Percentiles rank a stretch among this genome's conserved stretches.
Evolutionary conservation across 768 basidiomycete species (phyloP).

Genomic region (Sporobolomyces pararoseus): DNA sequence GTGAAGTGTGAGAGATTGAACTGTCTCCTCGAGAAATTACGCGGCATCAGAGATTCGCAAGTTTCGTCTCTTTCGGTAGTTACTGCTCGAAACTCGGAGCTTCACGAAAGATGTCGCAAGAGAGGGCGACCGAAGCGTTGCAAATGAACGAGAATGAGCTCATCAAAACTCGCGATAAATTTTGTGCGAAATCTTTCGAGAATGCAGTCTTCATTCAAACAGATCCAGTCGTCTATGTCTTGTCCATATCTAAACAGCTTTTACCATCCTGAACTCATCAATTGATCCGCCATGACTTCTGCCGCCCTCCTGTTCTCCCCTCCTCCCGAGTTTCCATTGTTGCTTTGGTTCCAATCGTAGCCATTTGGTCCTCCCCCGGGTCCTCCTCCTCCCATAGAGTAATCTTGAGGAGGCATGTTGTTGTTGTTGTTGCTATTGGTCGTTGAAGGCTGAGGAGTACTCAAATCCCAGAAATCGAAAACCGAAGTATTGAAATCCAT

Average conservation of each 20-base stretch:
- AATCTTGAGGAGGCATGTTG: not conserved
- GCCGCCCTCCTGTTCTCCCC: constrained; percentile 19
- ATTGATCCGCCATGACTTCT: constrained; percentile 21
- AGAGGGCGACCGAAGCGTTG: no score
- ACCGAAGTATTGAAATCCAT: constrained; percentile 4
- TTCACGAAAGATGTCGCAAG: no score
- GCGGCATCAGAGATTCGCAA: not conserved
- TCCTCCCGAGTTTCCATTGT: not conserved
- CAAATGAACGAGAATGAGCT: no score
- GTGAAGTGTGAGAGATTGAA: not conserved
- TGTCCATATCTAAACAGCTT: not conserved
- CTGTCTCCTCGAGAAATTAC: not conserved
- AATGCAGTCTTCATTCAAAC: no score
- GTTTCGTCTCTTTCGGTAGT: no score
- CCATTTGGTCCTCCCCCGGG: constrained; percentile 5
- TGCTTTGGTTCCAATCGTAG: constrained; percentile 1
- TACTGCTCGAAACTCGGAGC: no score
- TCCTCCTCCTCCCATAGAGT: not conserved
- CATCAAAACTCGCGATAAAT: no score
- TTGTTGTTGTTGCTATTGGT: not conserved
- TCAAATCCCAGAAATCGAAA: constrained; percentile 13
- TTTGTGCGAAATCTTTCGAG: not conserved
- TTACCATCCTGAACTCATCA: constrained; percentile 26
- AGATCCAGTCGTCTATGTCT: no score
- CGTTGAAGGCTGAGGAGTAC: not conserved